Evolutionary conservation across 2,329 filamentous ascomycete species (phyloP).

Genomic region (Exophiala xenobiotica): DNA sequence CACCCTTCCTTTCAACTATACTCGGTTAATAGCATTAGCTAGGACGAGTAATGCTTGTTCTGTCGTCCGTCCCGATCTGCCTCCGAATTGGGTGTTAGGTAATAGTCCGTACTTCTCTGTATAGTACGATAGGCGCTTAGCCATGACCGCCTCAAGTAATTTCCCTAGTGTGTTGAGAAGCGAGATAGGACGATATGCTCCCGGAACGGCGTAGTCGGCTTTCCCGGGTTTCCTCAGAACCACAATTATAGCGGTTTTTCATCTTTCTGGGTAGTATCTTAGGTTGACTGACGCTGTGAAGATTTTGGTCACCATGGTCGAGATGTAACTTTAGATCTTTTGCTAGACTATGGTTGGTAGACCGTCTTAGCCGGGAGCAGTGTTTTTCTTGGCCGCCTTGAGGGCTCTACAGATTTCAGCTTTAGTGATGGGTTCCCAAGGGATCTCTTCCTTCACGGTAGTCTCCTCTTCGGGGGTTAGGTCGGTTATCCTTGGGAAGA

Average conservation of each 20-base stretch:
- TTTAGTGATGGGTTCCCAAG: slow-evolving; percentile 26
- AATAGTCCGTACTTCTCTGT: slow-evolving; percentile 29
- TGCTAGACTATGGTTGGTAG: slow-evolving; percentile 26
- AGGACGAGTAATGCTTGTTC: slow-evolving; percentile 32
- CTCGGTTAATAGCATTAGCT: slow-evolving; percentile 24
- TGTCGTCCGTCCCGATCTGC: slow-evolving; percentile 23
- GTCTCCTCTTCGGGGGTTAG: slow-evolving; percentile 6
- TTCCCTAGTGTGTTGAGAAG: slow-evolving; percentile 29
- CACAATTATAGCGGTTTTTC: slow-evolving; percentile 17
- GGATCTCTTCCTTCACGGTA: slow-evolving; percentile 10
- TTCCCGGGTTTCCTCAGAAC: slow-evolving; percentile 29
- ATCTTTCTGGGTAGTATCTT: slow-evolving; percentile 27
- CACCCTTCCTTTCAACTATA: slow-evolving; percentile 22
- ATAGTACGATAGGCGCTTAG: slow-evolving; percentile 25
- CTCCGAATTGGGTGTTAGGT: slow-evolving; percentile 30
- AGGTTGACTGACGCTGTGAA: slow-evolving; percentile 23
- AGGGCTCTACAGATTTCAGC: slow-evolving; percentile 23
- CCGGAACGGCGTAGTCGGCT: slow-evolving; percentile 30
- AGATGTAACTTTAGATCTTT: slow-evolving; percentile 10
- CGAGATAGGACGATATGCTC: slow-evolving; percentile 33
- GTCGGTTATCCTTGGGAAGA: slow-evolving; percentile 23
- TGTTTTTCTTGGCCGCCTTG: slow-evolving; percentile 22
- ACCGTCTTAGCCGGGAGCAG: slow-evolving; percentile 24
- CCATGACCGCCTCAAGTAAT: slow-evolving; percentile 26
- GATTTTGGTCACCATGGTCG: slow-evolving; percentile 9